phyloP scores from a whole-genome alignment of 2,329 filamentous ascomycete genomes.

The Ophiostoma quercus region DNA sequence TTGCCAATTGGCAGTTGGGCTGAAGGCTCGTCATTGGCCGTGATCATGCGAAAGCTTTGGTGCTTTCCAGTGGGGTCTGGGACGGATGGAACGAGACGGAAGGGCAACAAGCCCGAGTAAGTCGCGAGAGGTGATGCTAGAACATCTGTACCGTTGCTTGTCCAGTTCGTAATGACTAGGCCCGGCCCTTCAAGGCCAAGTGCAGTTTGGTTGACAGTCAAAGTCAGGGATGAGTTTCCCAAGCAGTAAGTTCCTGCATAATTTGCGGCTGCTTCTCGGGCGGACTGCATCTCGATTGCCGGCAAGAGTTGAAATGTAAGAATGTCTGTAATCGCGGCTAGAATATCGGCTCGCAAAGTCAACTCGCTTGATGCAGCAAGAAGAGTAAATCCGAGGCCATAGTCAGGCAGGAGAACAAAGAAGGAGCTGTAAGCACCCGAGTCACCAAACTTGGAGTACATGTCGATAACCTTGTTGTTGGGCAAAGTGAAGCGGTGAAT shows the following conservation, averaged over 20 bases:
- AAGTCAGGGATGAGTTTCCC: background rate
- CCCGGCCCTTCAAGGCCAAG: background rate
- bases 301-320: background rate
- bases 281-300: background rate
- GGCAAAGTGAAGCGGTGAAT: conserved; percentile 39
- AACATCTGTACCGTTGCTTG: background rate
- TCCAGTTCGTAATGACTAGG: background rate
- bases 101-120: background rate
- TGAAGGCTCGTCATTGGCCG: background rate
- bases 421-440: conserved; percentile 39
- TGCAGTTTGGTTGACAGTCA: background rate
- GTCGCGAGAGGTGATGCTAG: background rate
- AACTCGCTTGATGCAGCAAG: background rate
- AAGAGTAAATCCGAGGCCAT: conserved; percentile 30
- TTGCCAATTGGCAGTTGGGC: background rate
- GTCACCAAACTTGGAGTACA: conserved; percentile 46
- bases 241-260: background rate
- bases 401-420: conserved; percentile 43
- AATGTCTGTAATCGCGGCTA: background rate
- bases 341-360: background rate
- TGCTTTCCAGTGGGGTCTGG: background rate
- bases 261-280: background rate
- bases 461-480: conserved; percentile 40
- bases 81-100: background rate
- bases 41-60: background rate